Evolutionary conservation across 257 asterid genomes (phyloP).

Genomic region (Solanum piurae): DNA sequence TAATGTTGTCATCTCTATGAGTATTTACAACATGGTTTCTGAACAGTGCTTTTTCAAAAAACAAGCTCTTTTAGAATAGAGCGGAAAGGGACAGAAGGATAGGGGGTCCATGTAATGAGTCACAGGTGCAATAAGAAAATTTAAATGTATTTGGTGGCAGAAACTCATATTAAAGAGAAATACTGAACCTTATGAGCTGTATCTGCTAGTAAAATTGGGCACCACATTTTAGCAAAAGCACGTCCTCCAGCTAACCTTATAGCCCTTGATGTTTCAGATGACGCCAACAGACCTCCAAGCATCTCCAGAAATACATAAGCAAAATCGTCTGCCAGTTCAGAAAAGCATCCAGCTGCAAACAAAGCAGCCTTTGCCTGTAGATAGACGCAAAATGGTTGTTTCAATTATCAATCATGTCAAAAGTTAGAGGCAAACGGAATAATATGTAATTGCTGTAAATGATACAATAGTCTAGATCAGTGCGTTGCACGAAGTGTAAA

Average conservation of each 20-base stretch:
- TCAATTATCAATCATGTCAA: background rate
- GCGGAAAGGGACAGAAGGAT: background rate
- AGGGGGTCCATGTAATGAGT: background rate
- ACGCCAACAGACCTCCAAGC: conserved; percentile 31
- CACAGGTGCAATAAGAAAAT: background rate
- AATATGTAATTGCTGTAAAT: background rate
- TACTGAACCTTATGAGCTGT: conserved; percentile 65
- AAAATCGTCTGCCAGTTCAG: conserved; percentile 62
- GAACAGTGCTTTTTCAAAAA: background rate
- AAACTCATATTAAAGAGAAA: conserved; percentile 10
- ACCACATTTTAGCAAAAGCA: conserved; percentile 39
- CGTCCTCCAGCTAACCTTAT: conserved; percentile 59
- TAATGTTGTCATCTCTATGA: background rate
- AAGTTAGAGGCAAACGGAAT: background rate
- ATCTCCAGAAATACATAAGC: conserved; percentile 69
- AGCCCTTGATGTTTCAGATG: conserved; percentile 32
- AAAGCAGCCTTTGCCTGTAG: conserved; percentile 71
- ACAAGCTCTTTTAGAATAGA: background rate
- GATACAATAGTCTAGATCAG: background rate
- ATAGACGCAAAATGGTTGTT: background rate
- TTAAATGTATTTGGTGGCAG: background rate
- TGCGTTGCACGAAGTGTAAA: background rate
- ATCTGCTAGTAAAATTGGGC: conserved; percentile 51
- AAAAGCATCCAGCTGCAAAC: conserved; percentile 72
- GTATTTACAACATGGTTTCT: background rate